These are phyloP conservation scores for Moniliophthora roreri DNA, from an alignment of 1,284 basidiomycete species.

Conservation along the genomic window DNA sequence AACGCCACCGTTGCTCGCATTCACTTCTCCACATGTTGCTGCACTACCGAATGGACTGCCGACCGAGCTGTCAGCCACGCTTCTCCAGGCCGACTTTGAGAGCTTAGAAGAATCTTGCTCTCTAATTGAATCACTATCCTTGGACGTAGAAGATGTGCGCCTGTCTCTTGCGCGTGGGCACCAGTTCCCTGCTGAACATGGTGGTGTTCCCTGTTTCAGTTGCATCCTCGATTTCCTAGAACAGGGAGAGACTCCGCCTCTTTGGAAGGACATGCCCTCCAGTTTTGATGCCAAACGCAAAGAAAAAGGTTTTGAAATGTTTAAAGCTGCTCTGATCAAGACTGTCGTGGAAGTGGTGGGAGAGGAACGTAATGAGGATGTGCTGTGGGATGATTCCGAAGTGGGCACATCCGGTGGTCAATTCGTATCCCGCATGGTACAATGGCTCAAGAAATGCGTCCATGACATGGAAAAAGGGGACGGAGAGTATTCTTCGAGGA, in stretches of 20 bases:
- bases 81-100: conserved; percentile 70
- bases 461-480: conserved; percentile 29
- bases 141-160: conserved; percentile 75
- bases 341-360: conserved; percentile 83
- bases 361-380: conserved; percentile 76
- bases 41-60: conserved; percentile 39
- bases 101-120: conserved; percentile 71
- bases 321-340: conserved; percentile 84
- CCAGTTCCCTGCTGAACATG: conserved; percentile 56
- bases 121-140: conserved; percentile 70
- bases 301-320: conserved; percentile 74
- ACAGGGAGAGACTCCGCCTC: conserved; percentile 58
- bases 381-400: conserved; percentile 69
- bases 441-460: conserved; percentile 69
- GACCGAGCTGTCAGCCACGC: conserved; percentile 42
- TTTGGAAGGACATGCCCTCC: conserved; percentile 51
- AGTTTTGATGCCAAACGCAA: conserved; percentile 49
- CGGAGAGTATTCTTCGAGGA: conserved; percentile 39
- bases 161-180: conserved; percentile 68
- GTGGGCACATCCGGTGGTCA: conserved; percentile 58
- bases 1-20: conserved; percentile 54
- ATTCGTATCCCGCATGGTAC: conserved; percentile 73
- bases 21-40: conserved; percentile 51
- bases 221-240: conserved; percentile 75
- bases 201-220: conserved; percentile 56